phyloP scores from a whole-genome alignment of 257 asterid genomes.

The Thymus mandschuricus region DNA sequence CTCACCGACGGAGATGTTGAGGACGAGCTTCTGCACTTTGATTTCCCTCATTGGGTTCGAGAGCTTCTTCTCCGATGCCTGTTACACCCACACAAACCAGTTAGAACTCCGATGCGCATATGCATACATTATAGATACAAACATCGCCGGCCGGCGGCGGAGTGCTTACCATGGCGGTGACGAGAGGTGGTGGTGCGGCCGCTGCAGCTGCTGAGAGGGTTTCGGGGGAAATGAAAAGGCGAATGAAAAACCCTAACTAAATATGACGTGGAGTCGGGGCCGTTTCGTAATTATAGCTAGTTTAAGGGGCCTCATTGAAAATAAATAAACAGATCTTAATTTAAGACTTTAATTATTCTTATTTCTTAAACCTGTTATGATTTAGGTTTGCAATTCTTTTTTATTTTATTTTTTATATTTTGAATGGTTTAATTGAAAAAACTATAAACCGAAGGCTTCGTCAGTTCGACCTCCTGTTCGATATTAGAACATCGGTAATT shows the following conservation, averaged over 20 bases:
- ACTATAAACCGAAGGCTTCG: too few relatives aligned
- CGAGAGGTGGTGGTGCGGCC: constrained; percentile 1
- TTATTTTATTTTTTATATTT: background rate
- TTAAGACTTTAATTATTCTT: background rate
- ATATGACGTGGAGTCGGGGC: constrained; percentile 17
- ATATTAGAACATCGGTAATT: background rate
- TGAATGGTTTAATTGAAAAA: too few relatives aligned
- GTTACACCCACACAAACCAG: constrained; percentile 14
- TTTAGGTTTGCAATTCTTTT: background rate
- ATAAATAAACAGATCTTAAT: too few relatives aligned
- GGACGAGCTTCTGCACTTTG: constrained; percentile 52
- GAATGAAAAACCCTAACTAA: constrained; percentile 22
- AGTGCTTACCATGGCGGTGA: constrained; percentile 37
- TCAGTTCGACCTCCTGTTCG: too few relatives aligned
- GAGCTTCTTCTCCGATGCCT: constrained; percentile 59
- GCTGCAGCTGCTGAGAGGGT: constrained; percentile 26
- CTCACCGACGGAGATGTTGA: constrained; percentile 52
- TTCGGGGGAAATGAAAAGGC: background rate
- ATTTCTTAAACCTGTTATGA: too few relatives aligned
- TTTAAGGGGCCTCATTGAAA: constrained; percentile 1
- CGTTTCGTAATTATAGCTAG: background rate
- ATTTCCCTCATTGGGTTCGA: constrained; percentile 52
- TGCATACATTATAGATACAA: background rate
- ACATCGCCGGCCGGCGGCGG: background rate
- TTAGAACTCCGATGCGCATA: background rate